A percentile compares a stretch with the other conserved stretches of the same genome.
Evolutionary conservation across 208 protist species (phyloP).

Genomic region (Leishmania tarentolae): DNA sequence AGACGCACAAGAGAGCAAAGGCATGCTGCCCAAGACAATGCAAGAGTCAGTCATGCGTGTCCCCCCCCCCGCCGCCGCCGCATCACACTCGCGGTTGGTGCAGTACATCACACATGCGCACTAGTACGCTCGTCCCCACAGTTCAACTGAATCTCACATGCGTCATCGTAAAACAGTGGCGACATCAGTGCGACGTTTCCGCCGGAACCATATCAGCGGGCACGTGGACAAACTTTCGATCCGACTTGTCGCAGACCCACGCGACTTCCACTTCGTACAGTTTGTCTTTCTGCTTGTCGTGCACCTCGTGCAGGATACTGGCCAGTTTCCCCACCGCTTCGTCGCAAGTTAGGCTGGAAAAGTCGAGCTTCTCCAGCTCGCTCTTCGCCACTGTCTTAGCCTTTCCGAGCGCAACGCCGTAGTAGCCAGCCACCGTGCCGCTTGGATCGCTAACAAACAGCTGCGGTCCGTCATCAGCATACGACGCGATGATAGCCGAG

Average conservation of each 20-base stretch:
- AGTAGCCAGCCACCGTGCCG: conserved; percentile 95
- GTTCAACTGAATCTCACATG: not conserved
- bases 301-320: conserved; percentile 91
- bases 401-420: conserved; percentile 97
- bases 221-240: conserved; percentile 84
- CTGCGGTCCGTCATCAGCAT: conserved; percentile 94
- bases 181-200: conserved; percentile 30
- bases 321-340: conserved; percentile 96
- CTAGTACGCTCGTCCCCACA: not conserved
- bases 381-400: conserved; percentile 98
- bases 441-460: conserved; percentile 98
- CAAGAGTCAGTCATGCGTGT: not conserved
- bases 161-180: not conserved
- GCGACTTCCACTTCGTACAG: conserved; percentile 97
- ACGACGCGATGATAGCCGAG: conserved; percentile 94
- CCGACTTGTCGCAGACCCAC: conserved; percentile 95
- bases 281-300: conserved; percentile 94
- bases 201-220: conserved; percentile 51
- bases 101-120: not conserved
- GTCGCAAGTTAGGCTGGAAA: conserved; percentile 89
- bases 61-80: too few relatives aligned
- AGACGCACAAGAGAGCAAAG: not conserved
- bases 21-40: not conserved
- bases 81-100: not conserved
- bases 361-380: conserved; percentile 98